Evolutionary conservation across 2,329 filamentous ascomycete species (phyloP).

Genomic region (Exophiala sp.): DNA sequence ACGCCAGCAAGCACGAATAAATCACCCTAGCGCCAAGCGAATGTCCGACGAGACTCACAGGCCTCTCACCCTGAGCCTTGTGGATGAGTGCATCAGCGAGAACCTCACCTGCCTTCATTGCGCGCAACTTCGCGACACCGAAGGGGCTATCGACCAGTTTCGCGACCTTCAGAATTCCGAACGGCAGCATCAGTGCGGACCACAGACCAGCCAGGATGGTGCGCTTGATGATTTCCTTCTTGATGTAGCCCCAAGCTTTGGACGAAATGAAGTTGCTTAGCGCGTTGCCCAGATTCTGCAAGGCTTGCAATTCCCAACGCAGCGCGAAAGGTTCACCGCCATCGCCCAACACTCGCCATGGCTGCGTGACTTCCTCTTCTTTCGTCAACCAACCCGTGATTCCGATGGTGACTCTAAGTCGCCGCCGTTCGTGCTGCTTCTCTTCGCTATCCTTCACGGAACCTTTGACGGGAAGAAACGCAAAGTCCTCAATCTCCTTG

Average conservation of each 20-base stretch:
- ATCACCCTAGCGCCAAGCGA: conserved; percentile 71
- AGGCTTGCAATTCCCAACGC: conserved; percentile 68
- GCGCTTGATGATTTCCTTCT: conserved; percentile 65
- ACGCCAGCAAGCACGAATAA: conserved; percentile 66
- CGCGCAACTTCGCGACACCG: conserved; percentile 63
- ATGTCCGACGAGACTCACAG: conserved; percentile 69
- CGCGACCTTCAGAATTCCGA: conserved; percentile 57
- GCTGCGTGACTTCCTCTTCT: conserved; percentile 60
- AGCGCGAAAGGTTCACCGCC: conserved; percentile 68
- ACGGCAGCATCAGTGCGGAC: conserved; percentile 51
- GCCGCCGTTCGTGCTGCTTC: conserved; percentile 35
- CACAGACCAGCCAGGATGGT: conserved; percentile 57
- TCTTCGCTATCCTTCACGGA: conserved; percentile 31
- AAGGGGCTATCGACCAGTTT: conserved; percentile 71
- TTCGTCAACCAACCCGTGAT: conserved; percentile 71
- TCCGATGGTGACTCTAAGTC: conserved; percentile 69
- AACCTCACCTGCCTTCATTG: conserved; percentile 68
- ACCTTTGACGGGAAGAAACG: conserved; percentile 60
- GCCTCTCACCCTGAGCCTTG: conserved; percentile 68
- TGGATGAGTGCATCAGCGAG: conserved; percentile 72
- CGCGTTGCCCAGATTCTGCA: conserved; percentile 67
- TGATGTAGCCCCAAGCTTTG: conserved; percentile 68
- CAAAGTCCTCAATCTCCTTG: conserved; percentile 75
- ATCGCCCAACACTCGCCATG: conserved; percentile 67
- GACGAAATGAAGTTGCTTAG: conserved; percentile 67